Base-by-base conservation (phyloP, 805 yeast genomes). In the Ogataea minuta region DNA sequence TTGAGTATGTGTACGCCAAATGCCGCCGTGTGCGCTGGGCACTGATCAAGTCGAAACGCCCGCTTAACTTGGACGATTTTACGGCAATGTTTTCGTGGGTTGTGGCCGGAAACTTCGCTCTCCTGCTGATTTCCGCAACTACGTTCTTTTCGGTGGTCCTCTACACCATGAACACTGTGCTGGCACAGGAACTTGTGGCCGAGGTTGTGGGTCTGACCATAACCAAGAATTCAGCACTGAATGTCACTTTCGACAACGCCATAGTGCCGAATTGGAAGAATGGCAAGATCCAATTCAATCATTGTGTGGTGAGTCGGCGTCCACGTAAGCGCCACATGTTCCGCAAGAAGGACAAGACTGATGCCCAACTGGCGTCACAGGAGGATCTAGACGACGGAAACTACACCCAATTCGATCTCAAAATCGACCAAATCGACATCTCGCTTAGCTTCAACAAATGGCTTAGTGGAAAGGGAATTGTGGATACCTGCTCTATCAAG, bases 221-320 rank as follows among this genome's bases (percentile, higher is more conserved):
- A 40, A 90, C 98, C 5, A 76, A 76, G 45, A 93, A 89, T 55
- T 79, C 95, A 2, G 84, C 87, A 8, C 64, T 90, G 46, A 77
- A 83, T 0, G 96, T 93, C 7, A 80, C 86, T 0, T 93, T 93
- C 55, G 98, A 91, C 58, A 82, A 79, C 58, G 99, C 98, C 1
- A 85, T 91, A 41, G 95, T 89, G 5, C 97, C 97, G 0, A 88
- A 86, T 40, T 90, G 96, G 96, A 72, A 81, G 28, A 87, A 84
- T 48, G 95, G 96, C 2, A 84, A 79, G 46, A 86, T 93, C 38
- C 76, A 82, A 30, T 84, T 93, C 61, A 77, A 81, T 43, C 86
- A 88, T 52, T 95, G 95, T 37, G 82, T 82, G 59, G 89, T 90
- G 1, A 84, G 95, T 36, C 73, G 84, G 48, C 70, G 98, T 43